Percentiles rank a stretch among this genome's conserved stretches.
These are phyloP conservation scores for Schwanniomyces sp. DNA, from an alignment of 805 yeast species.

Conservation along the genomic window DNA sequence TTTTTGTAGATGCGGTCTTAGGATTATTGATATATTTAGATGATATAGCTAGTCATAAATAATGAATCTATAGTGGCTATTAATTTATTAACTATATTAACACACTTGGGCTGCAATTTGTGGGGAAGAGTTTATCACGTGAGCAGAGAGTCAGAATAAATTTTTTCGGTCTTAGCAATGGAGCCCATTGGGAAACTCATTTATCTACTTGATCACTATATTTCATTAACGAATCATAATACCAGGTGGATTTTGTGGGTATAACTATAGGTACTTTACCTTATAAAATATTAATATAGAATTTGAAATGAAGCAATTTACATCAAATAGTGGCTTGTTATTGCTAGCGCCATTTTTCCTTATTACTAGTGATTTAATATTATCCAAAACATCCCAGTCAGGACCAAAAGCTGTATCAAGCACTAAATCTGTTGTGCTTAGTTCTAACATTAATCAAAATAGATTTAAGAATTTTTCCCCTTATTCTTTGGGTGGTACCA, in stretches of 20 bases:
- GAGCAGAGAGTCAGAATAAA: not conserved
- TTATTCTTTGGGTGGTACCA: not conserved
- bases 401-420: conserved; percentile 7
- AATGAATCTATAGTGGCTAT: not conserved
- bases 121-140: not conserved
- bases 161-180: not conserved
- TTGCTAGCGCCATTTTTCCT: conserved; percentile 30
- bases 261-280: not conserved
- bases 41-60: not conserved
- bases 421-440: not conserved
- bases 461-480: conserved; percentile 1
- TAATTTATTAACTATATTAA: not conserved
- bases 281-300: not conserved
- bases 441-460: not conserved
- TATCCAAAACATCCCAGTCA: conserved; percentile 18
- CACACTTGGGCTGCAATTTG: not conserved
- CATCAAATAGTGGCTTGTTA: conserved; percentile 20
- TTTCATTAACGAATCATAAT: not conserved
- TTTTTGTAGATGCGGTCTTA: conserved; percentile 2
- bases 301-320: conserved; percentile 17
- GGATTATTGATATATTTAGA: conserved; percentile 7
- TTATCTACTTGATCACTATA: not conserved
- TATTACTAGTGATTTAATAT: conserved; percentile 28
- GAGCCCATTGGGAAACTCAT: not conserved
- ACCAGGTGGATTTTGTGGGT: not conserved